Evolutionary conservation across 2,329 filamentous ascomycete genomes (phyloP), one percentile per base, ranked within the genome.

Genomic region (Trichoderma oligosporum): DNA sequence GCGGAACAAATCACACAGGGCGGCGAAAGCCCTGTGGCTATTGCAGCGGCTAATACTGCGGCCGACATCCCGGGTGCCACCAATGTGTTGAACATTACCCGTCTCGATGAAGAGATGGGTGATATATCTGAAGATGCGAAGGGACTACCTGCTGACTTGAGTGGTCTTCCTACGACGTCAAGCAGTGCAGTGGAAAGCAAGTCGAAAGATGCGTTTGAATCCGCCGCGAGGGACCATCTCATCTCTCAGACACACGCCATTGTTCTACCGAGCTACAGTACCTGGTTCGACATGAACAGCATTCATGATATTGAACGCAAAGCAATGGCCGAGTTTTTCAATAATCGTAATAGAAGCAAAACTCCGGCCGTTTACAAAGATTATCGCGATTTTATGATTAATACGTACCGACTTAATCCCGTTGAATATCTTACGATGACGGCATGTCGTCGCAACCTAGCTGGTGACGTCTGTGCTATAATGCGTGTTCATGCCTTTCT

Each of bases 321-420:
- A 74, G 91, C 91, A 7, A 81, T 99, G 64, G 91, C 93, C 18
- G 94, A 99, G 72, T 99, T 97, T 76, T 99, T 99, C 83, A 99
- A 99, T 77, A 93, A 86, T 72, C 85, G 94, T 60, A 99, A 99
- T 75, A 88, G 94, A 67, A 97, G 94, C 84, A 99, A 99, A 77
- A 99, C 94, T 0, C 88, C 91, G 1, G 87, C 91, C 47, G 90
- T 97, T 20, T 99, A 99, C 79, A 97, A 97, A 75, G 94, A 99
- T 70, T 99, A 99, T 74, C 87, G 94, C 65, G 94, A 99, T 70
- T 99, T 99, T 70, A 99, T 99, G 94, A 91, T 99, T 77, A 99
- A 99, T 77, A 97, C 94, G 12, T 99, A 99, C 74, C 87, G 94
- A 35, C 78, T 99, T 57, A 99, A 97, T 70, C 94, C 94, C 4